Base-by-base conservation (phyloP, 192 early-diverging fungal species). In the Podila epicladia region DNA sequence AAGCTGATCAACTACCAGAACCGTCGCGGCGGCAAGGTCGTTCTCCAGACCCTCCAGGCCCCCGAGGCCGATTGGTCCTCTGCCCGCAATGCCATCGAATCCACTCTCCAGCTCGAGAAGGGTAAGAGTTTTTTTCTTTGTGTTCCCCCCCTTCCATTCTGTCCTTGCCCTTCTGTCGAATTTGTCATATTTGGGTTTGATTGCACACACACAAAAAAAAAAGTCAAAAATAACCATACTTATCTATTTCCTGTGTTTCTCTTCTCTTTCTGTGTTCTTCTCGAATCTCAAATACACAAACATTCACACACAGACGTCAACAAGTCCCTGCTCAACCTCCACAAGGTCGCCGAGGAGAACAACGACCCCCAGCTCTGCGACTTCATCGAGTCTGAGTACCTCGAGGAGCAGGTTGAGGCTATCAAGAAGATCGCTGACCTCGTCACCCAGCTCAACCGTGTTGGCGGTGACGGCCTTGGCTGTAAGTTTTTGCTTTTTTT, bases 71-170 rank as follows among this genome's bases (percentile, higher is more conserved):
- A 90, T 28, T 90, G 89, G 89, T 76, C 69, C 35, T 88, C 89
- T 35, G 87, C 89, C 60, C 86, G 84, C 59, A 86, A 90, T 38
- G 89, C 89, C 29, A 77, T 90, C 51, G 89, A 90, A 71, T 85
- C 85, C 22, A 85, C 85, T 24, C 78, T 90, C 35, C 84, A 88
- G 64, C 72, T 90, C 20, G 89, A 90, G 68, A 88, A 88, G 62
- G 87, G 86, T 85, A 74, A 48, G 74, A 0, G 26, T 24, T 65
- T 50, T 17, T 48, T 29, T 50, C 4, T 69, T 11, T 59, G 20
- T 2, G 2, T n/a, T 29, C 33, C 26, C 33, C 1, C 24, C 19
- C 24, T 45, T 5, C 50, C 22, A 41, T 49, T 33, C 6, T 33
- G 33, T 33, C 20, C 28, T 4, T 48, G 0, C 64, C 13, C 28